These are phyloP conservation scores for Metschnikowia baotianmanensis DNA, from an alignment of 805 yeast species.

Conservation along the genomic window DNA sequence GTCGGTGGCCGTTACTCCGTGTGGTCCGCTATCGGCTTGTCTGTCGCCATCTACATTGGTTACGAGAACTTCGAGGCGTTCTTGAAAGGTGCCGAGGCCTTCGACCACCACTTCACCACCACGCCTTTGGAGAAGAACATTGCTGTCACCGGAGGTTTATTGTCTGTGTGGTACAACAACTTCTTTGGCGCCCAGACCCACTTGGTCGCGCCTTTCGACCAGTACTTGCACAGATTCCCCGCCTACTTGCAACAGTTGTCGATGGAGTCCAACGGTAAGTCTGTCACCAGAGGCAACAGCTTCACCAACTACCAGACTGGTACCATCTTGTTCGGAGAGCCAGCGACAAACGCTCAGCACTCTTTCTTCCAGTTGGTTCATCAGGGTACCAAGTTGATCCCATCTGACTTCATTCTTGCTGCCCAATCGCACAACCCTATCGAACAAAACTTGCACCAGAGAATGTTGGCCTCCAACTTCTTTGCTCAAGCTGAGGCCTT, in stretches of 20 bases:
- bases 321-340: conserved; percentile 94
- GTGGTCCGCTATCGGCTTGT: conserved; percentile 98
- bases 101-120: conserved; percentile 83
- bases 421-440: conserved; percentile 98
- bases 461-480: conserved; percentile 98
- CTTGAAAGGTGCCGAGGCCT: conserved; percentile 96
- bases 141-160: conserved; percentile 88
- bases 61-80: conserved; percentile 89
- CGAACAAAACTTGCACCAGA: conserved; percentile 90
- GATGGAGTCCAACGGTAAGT: conserved; percentile 99
- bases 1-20: conserved; percentile 99
- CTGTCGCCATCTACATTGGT: conserved; percentile 93
- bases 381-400: conserved; percentile 97
- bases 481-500: conserved; percentile 98
- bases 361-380: conserved; percentile 99
- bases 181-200: conserved; percentile 98
- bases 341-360: conserved; percentile 98
- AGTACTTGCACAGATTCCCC: conserved; percentile 98
- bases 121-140: conserved; percentile 90
- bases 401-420: conserved; percentile 94
- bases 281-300: conserved; percentile 88
- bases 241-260: conserved; percentile 98
- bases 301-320: conserved; percentile 96
- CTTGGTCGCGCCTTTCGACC: conserved; percentile 97
- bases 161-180: conserved; percentile 98